These are phyloP conservation scores for Silene coronaria DNA, from an alignment of 179 eudicot genomes.

Conservation along the genomic window DNA sequence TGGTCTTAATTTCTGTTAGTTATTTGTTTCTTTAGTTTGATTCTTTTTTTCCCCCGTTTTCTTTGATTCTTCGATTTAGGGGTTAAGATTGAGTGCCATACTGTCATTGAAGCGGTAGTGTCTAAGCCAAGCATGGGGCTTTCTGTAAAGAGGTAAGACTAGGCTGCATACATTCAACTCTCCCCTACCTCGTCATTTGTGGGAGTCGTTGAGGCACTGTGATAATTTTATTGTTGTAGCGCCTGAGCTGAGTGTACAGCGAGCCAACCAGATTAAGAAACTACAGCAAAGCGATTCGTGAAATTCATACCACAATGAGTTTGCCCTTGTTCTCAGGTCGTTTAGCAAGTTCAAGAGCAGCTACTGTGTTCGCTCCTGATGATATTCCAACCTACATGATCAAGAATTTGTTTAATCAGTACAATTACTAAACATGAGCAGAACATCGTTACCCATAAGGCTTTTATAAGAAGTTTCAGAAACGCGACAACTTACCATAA, in stretches of 20 bases:
- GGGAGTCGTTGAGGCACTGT: neutral
- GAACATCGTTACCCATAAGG: neutral
- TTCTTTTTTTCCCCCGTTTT: too few species aligned
- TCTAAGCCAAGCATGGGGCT: neutral
- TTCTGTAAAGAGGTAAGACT: neutral
- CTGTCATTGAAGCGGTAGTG: neutral
- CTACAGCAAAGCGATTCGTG: neutral
- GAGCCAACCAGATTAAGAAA: neutral
- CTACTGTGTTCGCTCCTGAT: constrained; percentile 91
- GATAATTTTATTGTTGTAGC: neutral
- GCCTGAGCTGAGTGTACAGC: neutral
- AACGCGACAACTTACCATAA: constrained; percentile 44
- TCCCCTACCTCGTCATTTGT: too few species aligned
- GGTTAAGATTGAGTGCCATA: too few species aligned
- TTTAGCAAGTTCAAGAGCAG: constrained; percentile 75
- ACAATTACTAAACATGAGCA: neutral
- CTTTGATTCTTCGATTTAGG: too few species aligned
- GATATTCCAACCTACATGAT: constrained; percentile 78
- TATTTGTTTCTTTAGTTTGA: too few species aligned
- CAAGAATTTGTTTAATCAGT: neutral
- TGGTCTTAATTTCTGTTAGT: too few species aligned
- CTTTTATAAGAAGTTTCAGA: neutral
- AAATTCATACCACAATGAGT: constrained; percentile 76
- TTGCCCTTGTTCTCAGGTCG: constrained; percentile 97
- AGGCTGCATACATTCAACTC: too few species aligned